These are phyloP conservation scores for Rhizophlyctis rosea DNA, from an alignment of 192 early-diverging fungal genomes.

Conservation along the genomic window DNA sequence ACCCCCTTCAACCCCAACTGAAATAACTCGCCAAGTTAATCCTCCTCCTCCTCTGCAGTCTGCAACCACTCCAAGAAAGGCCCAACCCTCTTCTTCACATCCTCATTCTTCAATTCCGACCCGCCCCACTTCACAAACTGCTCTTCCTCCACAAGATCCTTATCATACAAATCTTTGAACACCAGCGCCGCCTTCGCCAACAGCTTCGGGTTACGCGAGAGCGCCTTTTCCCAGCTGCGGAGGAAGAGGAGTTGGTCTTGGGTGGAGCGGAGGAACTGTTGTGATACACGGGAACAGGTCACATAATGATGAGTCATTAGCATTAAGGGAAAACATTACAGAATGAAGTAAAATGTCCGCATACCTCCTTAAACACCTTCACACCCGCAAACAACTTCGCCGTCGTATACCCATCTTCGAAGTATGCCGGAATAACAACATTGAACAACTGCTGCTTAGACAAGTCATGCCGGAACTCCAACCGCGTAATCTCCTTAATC, in stretches of 20 bases:
- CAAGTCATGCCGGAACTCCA: conserved; percentile 81
- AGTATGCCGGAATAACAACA: conserved; percentile 60
- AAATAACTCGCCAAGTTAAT: conserved; percentile 12
- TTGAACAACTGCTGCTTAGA: conserved; percentile 74
- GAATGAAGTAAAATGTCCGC: too few species aligned
- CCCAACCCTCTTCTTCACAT: conserved; percentile 52
- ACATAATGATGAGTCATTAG: conserved; percentile 5
- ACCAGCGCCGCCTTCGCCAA: conserved; percentile 57
- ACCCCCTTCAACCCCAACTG: too few species aligned
- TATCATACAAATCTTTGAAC: conserved; percentile 68
- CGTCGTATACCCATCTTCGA: conserved; percentile 45
- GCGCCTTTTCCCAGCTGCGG: conserved; percentile 59
- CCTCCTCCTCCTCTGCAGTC: conserved; percentile 80
- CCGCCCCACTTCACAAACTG: conserved; percentile 67
- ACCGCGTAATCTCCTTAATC: conserved; percentile 76
- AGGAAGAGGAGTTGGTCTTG: conserved; percentile 58
- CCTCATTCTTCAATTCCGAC: conserved; percentile 59
- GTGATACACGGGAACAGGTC: too few species aligned
- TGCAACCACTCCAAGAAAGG: conserved; percentile 78
- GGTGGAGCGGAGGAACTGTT: conserved; percentile 55
- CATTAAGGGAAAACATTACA: neutral
- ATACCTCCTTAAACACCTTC: conserved; percentile 27
- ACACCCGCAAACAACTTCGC: conserved; percentile 25
- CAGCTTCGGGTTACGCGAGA: conserved; percentile 41
- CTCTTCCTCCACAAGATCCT: conserved; percentile 79